These are phyloP conservation scores for Podospora anserina DNA, from an alignment of 495 filamentous ascomycete species.

Conservation along the genomic window DNA sequence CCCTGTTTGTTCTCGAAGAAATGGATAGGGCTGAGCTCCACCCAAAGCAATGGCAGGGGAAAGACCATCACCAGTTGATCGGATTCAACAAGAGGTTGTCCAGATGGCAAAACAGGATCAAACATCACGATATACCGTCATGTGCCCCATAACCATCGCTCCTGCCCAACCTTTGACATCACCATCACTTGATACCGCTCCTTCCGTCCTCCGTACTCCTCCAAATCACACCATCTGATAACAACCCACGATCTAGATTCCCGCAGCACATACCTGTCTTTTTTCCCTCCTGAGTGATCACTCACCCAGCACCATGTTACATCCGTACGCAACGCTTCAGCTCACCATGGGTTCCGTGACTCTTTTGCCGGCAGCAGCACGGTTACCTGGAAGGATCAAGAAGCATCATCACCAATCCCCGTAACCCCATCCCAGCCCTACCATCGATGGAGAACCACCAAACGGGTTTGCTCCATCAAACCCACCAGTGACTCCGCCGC, in stretches of 20 bases:
- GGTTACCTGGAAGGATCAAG: neutral
- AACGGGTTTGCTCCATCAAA: neutral
- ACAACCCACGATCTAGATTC: neutral
- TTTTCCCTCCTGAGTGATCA: neutral
- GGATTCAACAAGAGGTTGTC: neutral
- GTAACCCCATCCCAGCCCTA: neutral
- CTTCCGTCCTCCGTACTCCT: neutral
- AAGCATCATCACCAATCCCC: neutral
- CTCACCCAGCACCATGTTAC: neutral
- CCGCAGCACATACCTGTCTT: neutral
- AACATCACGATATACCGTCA: neutral
- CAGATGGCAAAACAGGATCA: neutral
- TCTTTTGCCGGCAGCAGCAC: neutral
- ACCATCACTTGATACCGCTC: neutral
- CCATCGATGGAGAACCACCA: neutral
- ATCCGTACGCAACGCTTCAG: neutral
- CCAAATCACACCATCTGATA: slow-evolving; percentile 1
- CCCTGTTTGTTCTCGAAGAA: neutral
- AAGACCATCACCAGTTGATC: neutral
- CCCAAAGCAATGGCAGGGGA: neutral
- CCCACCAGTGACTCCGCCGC: neutral
- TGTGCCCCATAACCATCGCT: neutral
- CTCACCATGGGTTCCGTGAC: neutral
- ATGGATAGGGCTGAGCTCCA: slow-evolving; percentile 1
- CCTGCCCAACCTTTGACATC: neutral